Conservation (phyloP, 768 basidiomycete species). For the Mycena floridula region DNA sequence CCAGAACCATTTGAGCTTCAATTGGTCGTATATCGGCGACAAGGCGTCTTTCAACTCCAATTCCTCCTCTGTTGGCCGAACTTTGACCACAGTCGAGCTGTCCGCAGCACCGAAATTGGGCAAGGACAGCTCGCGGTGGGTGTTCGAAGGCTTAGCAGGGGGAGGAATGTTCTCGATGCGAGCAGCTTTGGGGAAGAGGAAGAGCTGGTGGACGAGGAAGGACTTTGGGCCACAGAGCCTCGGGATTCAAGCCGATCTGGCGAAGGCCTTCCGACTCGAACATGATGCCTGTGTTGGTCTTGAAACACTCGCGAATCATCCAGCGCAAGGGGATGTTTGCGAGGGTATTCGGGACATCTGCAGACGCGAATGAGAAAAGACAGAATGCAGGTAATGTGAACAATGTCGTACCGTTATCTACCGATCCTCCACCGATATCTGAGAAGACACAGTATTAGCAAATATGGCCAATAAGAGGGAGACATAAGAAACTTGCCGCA, state of each 20-base stretch:
- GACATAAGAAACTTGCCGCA: conserved; percentile 13
- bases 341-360: conserved; percentile 25
- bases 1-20: conserved; percentile 43
- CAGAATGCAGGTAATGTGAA: no score
- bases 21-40: conserved; percentile 53
- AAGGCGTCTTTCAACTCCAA: conserved; percentile 60
- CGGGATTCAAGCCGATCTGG: conserved; percentile 39
- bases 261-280: conserved; percentile 42
- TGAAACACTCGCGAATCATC: conserved; percentile 70
- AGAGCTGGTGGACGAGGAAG: conserved; percentile 29
- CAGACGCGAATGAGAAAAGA: no score
- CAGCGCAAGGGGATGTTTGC: conserved; percentile 52
- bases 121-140: not conserved
- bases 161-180: conserved; percentile 17
- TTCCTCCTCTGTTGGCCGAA: conserved; percentile 42
- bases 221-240: conserved; percentile 38
- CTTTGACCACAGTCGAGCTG: not conserved
- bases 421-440: conserved; percentile 57
- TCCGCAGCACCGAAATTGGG: conserved; percentile 6
- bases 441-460: conserved; percentile 2
- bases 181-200: conserved; percentile 9
- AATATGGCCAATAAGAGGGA: not conserved
- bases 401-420: conserved; percentile 30
- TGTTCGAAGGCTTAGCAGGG: not conserved
- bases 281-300: conserved; percentile 47